Conservation (phyloP, 208 protist species). For the Leptomonas pyrrhocoris region DNA sequence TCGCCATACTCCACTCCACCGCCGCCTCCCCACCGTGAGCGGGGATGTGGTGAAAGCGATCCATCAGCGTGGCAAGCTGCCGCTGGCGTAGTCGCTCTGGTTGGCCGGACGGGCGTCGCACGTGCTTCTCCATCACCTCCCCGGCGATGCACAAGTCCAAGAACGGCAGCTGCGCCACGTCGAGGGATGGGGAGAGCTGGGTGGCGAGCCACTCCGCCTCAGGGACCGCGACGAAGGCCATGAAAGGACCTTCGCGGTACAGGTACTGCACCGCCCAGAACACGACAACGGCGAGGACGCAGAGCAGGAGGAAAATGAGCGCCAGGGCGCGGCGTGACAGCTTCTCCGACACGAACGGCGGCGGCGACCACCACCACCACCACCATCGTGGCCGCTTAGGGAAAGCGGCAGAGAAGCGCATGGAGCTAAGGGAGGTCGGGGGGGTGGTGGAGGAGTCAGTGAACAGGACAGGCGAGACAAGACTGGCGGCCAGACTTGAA, state of each 20-base stretch:
- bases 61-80: conserved; percentile 3
- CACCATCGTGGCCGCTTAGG: too few species aligned
- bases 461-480: conserved; percentile 2
- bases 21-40: conserved; percentile 10
- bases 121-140: conserved; percentile 6
- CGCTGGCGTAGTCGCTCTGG: not conserved
- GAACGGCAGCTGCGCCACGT: conserved; percentile 4
- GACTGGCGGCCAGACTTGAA: too few species aligned
- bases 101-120: not conserved
- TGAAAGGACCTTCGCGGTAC: conserved; percentile 8
- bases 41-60: conserved; percentile 14
- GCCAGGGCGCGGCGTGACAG: not conserved
- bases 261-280: not conserved
- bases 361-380: too few species aligned
- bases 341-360: not conserved
- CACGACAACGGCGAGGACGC: not conserved
- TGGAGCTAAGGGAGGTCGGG: not conserved
- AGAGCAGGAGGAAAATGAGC: not conserved
- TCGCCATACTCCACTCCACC: conserved; percentile 5
- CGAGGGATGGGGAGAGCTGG: conserved; percentile 11
- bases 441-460: not conserved
- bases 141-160: conserved; percentile 2
- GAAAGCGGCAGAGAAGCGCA: too few species aligned
- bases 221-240: not conserved
- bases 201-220: not conserved